These are phyloP conservation scores for Misopates orontium DNA, from an alignment of 257 asterid species.

Conservation along the genomic window DNA sequence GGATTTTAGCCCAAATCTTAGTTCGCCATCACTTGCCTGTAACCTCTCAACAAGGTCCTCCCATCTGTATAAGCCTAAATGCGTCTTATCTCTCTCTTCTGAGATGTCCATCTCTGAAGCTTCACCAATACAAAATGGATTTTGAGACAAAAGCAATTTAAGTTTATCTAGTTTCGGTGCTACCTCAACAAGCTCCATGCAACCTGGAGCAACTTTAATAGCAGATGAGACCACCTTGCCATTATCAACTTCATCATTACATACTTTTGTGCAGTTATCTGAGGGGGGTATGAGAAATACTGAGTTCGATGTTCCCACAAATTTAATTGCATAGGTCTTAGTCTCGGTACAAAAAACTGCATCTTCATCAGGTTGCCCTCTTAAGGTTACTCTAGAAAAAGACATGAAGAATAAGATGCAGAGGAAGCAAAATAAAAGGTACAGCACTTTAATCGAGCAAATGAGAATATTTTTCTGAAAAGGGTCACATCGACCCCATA, in stretches of 20 bases:
- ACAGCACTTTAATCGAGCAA: background rate
- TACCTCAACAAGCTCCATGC: conserved; percentile 84
- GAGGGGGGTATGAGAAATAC: conserved; percentile 81
- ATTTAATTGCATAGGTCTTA: conserved; percentile 86
- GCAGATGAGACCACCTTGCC: conserved; percentile 54
- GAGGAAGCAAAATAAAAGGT: background rate
- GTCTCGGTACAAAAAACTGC: conserved; percentile 86
- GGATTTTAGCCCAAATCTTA: conserved; percentile 58
- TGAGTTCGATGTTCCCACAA: conserved; percentile 92
- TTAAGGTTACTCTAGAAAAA: conserved; percentile 60
- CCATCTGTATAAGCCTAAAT: conserved; percentile 66
- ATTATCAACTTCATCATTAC: conserved; percentile 35
- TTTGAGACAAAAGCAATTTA: conserved; percentile 69
- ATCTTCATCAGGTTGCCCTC: conserved; percentile 93
- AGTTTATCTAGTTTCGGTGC: conserved; percentile 90
- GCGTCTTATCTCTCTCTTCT: conserved; percentile 35
- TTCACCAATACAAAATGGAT: conserved; percentile 61
- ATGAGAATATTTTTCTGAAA: no score
- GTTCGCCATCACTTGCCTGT: conserved; percentile 85
- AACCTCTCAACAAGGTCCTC: conserved; percentile 64
- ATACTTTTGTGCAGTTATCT: conserved; percentile 28
- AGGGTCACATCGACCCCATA: no score
- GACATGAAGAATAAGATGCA: conserved; percentile 14
- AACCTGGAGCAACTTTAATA: conserved; percentile 73
- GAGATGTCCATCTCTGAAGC: conserved; percentile 54